These are phyloP conservation scores for Xylariaceae sp. DNA, from an alignment of 2,329 filamentous ascomycete species.

Conservation along the genomic window DNA sequence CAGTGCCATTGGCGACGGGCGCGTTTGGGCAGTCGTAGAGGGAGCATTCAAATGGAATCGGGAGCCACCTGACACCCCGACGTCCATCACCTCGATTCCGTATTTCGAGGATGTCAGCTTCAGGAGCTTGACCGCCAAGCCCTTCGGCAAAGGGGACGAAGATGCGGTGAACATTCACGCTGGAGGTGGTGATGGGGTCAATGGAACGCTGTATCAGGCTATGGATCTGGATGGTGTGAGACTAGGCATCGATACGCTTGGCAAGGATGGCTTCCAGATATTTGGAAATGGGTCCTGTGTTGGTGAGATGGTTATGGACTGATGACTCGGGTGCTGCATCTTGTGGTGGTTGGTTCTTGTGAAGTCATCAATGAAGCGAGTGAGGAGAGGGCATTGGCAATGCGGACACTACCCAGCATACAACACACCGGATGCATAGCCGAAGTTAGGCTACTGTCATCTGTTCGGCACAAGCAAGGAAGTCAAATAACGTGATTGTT, in stretches of 20 bases:
- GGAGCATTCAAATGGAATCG: not conserved
- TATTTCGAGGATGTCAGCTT: conserved; percentile 1
- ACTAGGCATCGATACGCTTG: conserved; percentile 1
- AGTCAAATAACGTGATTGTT: too few species aligned
- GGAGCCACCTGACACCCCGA: conserved; percentile 1
- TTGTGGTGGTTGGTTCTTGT: too few species aligned
- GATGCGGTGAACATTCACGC: not conserved
- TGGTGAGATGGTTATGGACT: not conserved
- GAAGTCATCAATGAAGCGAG: too few species aligned
- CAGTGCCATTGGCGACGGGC: not conserved
- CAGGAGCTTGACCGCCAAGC: not conserved
- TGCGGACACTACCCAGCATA: too few species aligned
- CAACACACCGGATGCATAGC: too few species aligned
- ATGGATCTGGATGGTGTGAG: not conserved
- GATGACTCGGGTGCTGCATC: not conserved
- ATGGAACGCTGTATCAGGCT: too few species aligned
- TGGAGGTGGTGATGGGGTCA: too few species aligned
- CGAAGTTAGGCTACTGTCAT: too few species aligned
- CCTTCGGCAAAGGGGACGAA: not conserved
- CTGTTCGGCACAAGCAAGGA: too few species aligned
- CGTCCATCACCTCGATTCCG: not conserved
- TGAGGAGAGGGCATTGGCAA: too few species aligned
- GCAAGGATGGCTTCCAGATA: not conserved
- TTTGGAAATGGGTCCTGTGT: not conserved
- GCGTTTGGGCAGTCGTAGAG: conserved; percentile 3